These are phyloP conservation scores for Quercus parvula DNA, from an alignment of 306 rosid genomes.

Conservation along the genomic window DNA sequence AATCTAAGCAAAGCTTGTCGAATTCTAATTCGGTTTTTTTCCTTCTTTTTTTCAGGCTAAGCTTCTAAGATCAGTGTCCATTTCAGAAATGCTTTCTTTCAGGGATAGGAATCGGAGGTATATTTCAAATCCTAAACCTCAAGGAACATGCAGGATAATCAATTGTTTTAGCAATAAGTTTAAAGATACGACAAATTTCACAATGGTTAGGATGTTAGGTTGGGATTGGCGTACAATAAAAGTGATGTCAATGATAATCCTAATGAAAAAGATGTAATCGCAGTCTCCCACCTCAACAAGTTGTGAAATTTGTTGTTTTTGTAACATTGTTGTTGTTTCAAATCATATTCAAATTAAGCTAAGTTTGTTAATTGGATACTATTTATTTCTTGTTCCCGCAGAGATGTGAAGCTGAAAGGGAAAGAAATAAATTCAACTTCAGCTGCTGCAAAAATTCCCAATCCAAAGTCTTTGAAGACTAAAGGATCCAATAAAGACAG, in stretches of 20 bases:
- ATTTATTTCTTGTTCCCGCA: not conserved
- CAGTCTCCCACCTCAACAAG: too few species aligned
- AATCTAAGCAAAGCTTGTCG: not conserved
- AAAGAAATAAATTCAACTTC: constrained; percentile 14
- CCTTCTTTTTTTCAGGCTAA: constrained; percentile 28
- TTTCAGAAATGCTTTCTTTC: constrained; percentile 48
- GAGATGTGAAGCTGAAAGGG: constrained; percentile 14
- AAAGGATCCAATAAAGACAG: constrained; percentile 19
- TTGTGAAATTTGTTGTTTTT: too few species aligned
- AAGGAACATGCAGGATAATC: not conserved
- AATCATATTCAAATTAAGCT: not conserved
- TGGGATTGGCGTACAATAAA: too few species aligned
- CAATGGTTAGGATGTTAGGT: too few species aligned
- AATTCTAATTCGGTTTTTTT: not conserved
- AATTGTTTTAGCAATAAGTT: too few species aligned
- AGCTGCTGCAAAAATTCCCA: not conserved
- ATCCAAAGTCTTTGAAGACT: constrained; percentile 13
- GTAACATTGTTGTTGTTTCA: too few species aligned
- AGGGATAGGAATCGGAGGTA: constrained; percentile 41
- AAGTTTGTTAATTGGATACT: not conserved
- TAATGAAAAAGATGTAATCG: too few species aligned
- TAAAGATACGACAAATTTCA: too few species aligned
- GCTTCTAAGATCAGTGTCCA: constrained; percentile 30
- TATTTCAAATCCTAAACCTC: not conserved
- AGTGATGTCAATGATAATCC: too few species aligned